phyloP scores from a whole-genome alignment of 345 rosid species.

The Pistacia vera region DNA sequence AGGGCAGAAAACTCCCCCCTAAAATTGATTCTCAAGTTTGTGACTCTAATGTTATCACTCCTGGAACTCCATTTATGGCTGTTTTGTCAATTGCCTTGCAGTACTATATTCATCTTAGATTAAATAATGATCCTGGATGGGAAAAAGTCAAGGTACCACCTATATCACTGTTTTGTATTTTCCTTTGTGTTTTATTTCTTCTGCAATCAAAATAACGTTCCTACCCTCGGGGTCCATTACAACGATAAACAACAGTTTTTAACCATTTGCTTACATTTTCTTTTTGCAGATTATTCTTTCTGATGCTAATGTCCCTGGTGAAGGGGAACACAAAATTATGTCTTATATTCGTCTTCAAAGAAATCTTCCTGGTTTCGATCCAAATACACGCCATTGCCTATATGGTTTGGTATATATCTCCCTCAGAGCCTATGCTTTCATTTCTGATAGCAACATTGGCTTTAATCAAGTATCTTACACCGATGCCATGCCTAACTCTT shows the following conservation, averaged over 20 bases:
- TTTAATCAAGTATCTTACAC: conserved; percentile 4
- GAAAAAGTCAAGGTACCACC: conserved; percentile 73
- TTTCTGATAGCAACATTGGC: conserved; percentile 10
- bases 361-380: conserved; percentile 84
- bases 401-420: conserved; percentile 88
- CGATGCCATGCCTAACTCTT: conserved; percentile 10
- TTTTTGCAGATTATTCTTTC: conserved; percentile 86
- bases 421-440: conserved; percentile 14
- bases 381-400: conserved; percentile 89
- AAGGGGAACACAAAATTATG: conserved; percentile 98
- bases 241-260: neutral
- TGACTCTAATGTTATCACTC: conserved; percentile 96
- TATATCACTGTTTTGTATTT: conserved; percentile 2
- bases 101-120: conserved; percentile 77
- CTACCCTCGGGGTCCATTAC: neutral
- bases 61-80: conserved; percentile 93
- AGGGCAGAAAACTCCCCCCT: conserved; percentile 85
- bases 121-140: conserved; percentile 97
- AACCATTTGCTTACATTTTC: conserved; percentile 25
- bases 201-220: neutral
- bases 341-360: conserved; percentile 89
- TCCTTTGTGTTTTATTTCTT: neutral
- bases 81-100: conserved; percentile 85
- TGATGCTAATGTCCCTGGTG: conserved; percentile 99
- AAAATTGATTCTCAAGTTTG: conserved; percentile 61